Evolutionary conservation across 2,329 filamentous ascomycete species (phyloP), one percentile per base, ranked within the genome.

Genomic region (Xylaria sp.): DNA sequence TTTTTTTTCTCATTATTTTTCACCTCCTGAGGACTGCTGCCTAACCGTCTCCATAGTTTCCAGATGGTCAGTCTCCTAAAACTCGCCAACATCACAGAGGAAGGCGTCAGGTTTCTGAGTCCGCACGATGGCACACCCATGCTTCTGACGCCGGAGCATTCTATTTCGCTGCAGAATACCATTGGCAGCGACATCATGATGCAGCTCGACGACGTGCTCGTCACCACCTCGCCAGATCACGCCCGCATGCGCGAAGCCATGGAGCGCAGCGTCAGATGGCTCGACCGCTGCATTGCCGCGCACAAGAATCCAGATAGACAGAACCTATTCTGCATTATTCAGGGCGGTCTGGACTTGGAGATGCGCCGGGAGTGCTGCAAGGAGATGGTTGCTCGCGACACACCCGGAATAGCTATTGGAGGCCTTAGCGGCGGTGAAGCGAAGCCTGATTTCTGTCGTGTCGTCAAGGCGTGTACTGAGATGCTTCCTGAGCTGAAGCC

Each of bases 141-240:
- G 94, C 86, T 99, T 9, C 85, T 99, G 52, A 99, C 94, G 0
- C 94, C 94, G 0, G 95, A 99, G 74, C 93, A 97, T 77, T 97
- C 94, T 0, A 97, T 99, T 68, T 88, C 87, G 9, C 82, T 99
- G 2, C 94, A 99, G 73, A 97, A 99, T 75, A 93, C 89, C 57
- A 99, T 99, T 70, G 94, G 94, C 65, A 96, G 91, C 64, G 94
- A 99, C 76, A 97, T 99, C 68, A 97, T 97, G 66, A 99, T 99
- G 95, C 95, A 99, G 76, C 86, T 99, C 3, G 94, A 99, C 79
- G 95, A 99, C 74, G 95, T 99, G 11, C 89, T 99, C 55, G 93
- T 92, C 35, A 97, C 94, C 0, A 99, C 94, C 0, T 97, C 92
- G 0, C 93, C 93, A 0, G 94, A 99, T 74, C 80, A 84, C 58